phyloP scores from a whole-genome alignment of 805 yeast genomes.

The Isabelozyma gotoi region DNA sequence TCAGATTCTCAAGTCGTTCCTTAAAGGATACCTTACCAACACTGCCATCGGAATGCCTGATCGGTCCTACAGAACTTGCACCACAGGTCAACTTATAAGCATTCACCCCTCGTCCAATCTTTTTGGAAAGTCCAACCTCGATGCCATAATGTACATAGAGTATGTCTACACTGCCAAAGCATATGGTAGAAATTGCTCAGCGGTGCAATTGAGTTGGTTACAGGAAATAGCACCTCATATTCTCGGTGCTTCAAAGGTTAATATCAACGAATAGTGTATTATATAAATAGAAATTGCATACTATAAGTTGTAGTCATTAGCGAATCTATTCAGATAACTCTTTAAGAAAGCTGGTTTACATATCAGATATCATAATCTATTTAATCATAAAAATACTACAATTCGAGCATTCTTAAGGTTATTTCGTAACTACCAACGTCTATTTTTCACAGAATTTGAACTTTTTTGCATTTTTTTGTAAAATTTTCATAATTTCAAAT shows the following conservation, averaged over 20 bases:
- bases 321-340: not conserved
- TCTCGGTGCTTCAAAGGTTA: slow-evolving; percentile 43
- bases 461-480: no score
- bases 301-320: not conserved
- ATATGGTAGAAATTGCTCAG: slow-evolving; percentile 86
- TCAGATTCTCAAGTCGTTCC: slow-evolving; percentile 69
- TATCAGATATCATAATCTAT: no score
- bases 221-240: slow-evolving; percentile 76
- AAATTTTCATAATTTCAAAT: no score
- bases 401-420: no score
- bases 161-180: slow-evolving; percentile 92
- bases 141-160: slow-evolving; percentile 92
- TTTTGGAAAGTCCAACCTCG: slow-evolving; percentile 70
- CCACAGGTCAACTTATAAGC: slow-evolving; percentile 79
- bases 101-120: slow-evolving; percentile 89
- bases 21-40: slow-evolving; percentile 80
- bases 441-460: no score
- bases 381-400: no score
- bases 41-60: slow-evolving; percentile 96
- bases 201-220: slow-evolving; percentile 80
- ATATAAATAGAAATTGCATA: not conserved
- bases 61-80: slow-evolving; percentile 82
- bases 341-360: no score
- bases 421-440: no score
- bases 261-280: slow-evolving; percentile 19